Percentiles rank a stretch among this genome's conserved stretches.
These are phyloP conservation scores for Incumbomyces delicatus DNA, from an alignment of 2,329 filamentous ascomycete genomes.

Conservation along the genomic window DNA sequence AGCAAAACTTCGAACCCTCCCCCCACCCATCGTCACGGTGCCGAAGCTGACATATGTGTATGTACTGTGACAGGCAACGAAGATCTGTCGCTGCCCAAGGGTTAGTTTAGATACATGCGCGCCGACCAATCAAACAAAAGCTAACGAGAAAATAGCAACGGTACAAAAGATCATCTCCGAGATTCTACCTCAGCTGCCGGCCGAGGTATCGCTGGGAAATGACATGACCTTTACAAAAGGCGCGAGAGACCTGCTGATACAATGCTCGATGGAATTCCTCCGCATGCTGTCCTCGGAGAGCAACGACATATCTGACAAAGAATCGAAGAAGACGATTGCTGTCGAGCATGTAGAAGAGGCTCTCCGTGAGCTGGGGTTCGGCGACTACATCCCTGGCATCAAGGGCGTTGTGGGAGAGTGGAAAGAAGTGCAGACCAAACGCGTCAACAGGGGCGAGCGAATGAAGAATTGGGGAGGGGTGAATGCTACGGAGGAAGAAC, in stretches of 20 bases:
- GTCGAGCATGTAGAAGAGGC: slow-evolving; percentile 97
- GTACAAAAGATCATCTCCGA: slow-evolving; percentile 83
- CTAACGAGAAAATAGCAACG: slow-evolving; percentile 41
- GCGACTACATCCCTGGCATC: slow-evolving; percentile 82
- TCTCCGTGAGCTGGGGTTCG: slow-evolving; percentile 82
- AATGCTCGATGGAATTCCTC: slow-evolving; percentile 98
- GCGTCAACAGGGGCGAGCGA: slow-evolving; percentile 56
- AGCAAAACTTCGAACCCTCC: not conserved
- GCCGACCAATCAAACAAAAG: not conserved
- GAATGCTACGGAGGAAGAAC: slow-evolving; percentile 84
- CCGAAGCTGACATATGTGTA: slow-evolving; percentile 7
- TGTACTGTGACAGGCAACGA: slow-evolving; percentile 39
- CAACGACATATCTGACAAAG: slow-evolving; percentile 97
- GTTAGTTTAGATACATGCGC: slow-evolving; percentile 24
- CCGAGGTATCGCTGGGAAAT: slow-evolving; percentile 44
- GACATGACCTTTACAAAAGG: slow-evolving; percentile 68
- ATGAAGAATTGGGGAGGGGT: slow-evolving; percentile 96
- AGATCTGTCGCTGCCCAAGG: slow-evolving; percentile 52
- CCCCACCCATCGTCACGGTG: slow-evolving; percentile 6
- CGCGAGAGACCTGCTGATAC: slow-evolving; percentile 86
- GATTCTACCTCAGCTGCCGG: slow-evolving; percentile 54
- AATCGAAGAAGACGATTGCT: slow-evolving; percentile 97
- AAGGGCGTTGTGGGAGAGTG: slow-evolving; percentile 80
- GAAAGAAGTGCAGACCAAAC: slow-evolving; percentile 83
- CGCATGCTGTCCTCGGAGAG: slow-evolving; percentile 97